Base-by-base conservation (phyloP, 495 filamentous ascomycete species). In the Durotheca rogersii region DNA sequence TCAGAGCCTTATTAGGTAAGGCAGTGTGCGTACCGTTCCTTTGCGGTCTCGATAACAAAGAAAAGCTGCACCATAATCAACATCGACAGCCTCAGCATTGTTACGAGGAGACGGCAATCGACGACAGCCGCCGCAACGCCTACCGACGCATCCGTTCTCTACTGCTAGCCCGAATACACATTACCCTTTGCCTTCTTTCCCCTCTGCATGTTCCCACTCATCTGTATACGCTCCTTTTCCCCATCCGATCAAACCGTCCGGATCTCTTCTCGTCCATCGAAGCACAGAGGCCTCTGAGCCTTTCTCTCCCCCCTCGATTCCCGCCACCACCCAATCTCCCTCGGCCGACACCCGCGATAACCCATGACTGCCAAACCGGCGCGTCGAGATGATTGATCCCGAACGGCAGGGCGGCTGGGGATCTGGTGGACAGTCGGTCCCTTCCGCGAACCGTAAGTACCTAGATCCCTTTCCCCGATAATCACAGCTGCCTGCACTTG, bases 371-470 rank as follows among this genome's bases (percentile, higher is more conserved):
- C 30, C 6, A 7, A 37, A 21, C 35, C 39, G 39, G 40, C 17
- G 27, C 40, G 45, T 19, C 59, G 52, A 55, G 40, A 65, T 65
- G 62, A 31, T 56, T 58, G 52, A 58, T 56, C 12, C 55, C 41
- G 41, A 51, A 58, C 54, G 33, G 17, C 55, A 65, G 39, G 55
- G 51, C 52, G 52, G 56, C 48, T 65, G 62, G 62, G 62, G 58
- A 48, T 29, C 36, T 39, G 46, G 49, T 46, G 41, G 31, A 19
- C 27, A 12, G 45, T 23, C 58, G 51, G 46, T 38, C 31, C 41
- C 45, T 41, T 43, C 51, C 41, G 47, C 18, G 47, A 65, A 65
- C 55, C 59, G 62, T 65, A 65, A 65, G 62, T 65, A 51, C 40
- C 34, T 40, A 41, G 42, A 47, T 62, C 55, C 49, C 47, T 58